Percentiles rank a stretch among this genome's conserved stretches.
Conservation (phyloP, 2,329 filamentous ascomycete genomes). For the Atkinsonella texensis region DNA sequence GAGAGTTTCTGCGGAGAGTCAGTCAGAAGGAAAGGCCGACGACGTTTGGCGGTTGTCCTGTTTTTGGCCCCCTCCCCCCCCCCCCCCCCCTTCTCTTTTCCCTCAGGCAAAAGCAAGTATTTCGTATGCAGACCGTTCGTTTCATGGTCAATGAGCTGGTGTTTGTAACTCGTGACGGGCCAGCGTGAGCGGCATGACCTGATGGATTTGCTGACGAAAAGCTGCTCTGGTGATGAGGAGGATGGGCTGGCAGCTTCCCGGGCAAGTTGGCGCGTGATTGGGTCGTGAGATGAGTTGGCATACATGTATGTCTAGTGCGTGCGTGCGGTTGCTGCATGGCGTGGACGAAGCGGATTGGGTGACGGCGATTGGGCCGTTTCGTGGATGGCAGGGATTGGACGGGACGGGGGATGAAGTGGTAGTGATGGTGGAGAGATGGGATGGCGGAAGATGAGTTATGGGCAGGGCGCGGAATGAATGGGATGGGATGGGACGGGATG, state of each 20-base stretch:
- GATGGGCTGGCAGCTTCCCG: neutral
- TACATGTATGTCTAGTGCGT: constrained; percentile 12
- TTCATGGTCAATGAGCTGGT: neutral
- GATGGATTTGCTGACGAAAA: neutral
- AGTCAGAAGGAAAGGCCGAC: neutral
- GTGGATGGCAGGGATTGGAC: constrained; percentile 13
- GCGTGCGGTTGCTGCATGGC: constrained; percentile 14
- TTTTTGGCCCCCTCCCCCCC: too few relatives aligned
- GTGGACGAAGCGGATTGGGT: constrained; percentile 18
- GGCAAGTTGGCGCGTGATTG: constrained; percentile 15
- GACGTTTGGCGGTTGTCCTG: too few relatives aligned
- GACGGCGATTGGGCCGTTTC: constrained; percentile 7
- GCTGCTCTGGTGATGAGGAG: neutral
- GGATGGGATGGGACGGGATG: neutral
- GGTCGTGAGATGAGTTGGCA: constrained; percentile 14
- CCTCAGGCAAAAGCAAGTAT: neutral
- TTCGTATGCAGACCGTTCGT: neutral
- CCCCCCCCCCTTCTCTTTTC: neutral
- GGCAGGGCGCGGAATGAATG: too few relatives aligned
- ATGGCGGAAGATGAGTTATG: neutral
- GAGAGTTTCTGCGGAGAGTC: too few relatives aligned
- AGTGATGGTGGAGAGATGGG: neutral
- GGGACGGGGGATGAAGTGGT: neutral
- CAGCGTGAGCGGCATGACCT: neutral
- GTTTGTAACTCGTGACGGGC: neutral